A percentile compares a stretch with the other conserved stretches of the same genome.
Evolutionary conservation across 371 early-diverging fungal genomes (phyloP).

Genomic region (Rhizopus sp.): DNA sequence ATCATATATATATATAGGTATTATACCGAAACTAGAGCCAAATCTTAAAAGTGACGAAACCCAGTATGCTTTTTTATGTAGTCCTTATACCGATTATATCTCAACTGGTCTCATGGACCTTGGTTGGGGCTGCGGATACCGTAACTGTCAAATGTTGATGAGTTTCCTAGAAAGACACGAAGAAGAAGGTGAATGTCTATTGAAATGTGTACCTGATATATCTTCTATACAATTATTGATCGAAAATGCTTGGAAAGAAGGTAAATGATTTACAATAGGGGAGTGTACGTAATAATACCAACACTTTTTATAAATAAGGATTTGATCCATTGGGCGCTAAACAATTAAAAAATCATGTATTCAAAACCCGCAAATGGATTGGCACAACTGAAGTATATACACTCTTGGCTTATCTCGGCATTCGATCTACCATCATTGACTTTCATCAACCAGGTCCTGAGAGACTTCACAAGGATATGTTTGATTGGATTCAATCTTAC

Average conservation of each 20-base stretch:
- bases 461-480: conserved; percentile 57
- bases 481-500: conserved; percentile 62
- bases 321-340: conserved; percentile 68
- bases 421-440: conserved; percentile 65
- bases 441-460: conserved; percentile 68
- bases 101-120: conserved; percentile 53
- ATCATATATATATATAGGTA: conserved; percentile 26
- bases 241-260: conserved; percentile 71
- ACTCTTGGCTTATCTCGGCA: conserved; percentile 62
- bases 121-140: conserved; percentile 82
- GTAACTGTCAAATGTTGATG: conserved; percentile 74
- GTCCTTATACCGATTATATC: conserved; percentile 47
- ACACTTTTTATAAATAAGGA: conserved; percentile 26
- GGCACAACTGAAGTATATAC: conserved; percentile 77
- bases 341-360: conserved; percentile 62
- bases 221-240: conserved; percentile 59
- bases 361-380: conserved; percentile 75
- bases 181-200: conserved; percentile 28
- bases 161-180: conserved; percentile 49
- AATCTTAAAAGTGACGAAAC: conserved; percentile 40
- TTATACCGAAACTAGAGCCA: conserved; percentile 46
- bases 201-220: conserved; percentile 51
- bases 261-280: conserved; percentile 19
- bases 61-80: conserved; percentile 42
- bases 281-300: neutral